Conservation (phyloP, 306 rosid genomes). For the Cucumis sativus region DNA sequence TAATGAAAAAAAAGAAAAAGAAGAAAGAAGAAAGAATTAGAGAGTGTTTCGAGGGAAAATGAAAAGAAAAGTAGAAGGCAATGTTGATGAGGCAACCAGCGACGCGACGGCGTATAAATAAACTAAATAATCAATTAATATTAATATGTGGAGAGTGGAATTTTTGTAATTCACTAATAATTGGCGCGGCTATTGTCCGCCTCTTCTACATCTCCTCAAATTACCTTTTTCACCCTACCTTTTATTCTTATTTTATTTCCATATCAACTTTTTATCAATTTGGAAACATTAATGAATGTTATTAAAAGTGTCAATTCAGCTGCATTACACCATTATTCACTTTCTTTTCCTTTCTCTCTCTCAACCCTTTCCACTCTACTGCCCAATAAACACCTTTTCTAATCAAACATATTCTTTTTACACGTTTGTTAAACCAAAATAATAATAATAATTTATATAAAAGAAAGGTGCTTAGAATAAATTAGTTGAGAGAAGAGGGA, state of each 20-base stretch:
- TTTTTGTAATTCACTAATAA: constrained; percentile 1
- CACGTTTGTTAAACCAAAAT: too few species aligned
- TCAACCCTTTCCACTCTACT: too few species aligned
- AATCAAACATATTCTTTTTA: too few species aligned
- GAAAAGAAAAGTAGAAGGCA: background rate
- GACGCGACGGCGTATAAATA: background rate
- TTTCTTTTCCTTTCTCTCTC: too few species aligned
- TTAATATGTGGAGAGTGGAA: background rate
- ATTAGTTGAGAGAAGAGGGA: background rate
- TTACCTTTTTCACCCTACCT: background rate
- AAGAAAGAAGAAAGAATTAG: background rate
- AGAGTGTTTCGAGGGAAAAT: background rate
- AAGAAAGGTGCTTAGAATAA: too few species aligned
- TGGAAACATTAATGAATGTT: background rate
- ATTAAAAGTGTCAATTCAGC: background rate
- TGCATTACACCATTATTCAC: background rate
- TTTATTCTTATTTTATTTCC: background rate
- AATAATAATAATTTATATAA: too few species aligned
- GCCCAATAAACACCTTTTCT: too few species aligned
- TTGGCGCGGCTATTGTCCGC: background rate
- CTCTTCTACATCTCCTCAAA: background rate
- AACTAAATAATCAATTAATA: background rate
- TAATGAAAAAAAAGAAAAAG: background rate
- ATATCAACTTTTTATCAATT: background rate
- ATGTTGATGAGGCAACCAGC: too few species aligned